Evolutionary conservation across 1,284 basidiomycete genomes (phyloP).

Genomic region (Ustilago loliicola): DNA sequence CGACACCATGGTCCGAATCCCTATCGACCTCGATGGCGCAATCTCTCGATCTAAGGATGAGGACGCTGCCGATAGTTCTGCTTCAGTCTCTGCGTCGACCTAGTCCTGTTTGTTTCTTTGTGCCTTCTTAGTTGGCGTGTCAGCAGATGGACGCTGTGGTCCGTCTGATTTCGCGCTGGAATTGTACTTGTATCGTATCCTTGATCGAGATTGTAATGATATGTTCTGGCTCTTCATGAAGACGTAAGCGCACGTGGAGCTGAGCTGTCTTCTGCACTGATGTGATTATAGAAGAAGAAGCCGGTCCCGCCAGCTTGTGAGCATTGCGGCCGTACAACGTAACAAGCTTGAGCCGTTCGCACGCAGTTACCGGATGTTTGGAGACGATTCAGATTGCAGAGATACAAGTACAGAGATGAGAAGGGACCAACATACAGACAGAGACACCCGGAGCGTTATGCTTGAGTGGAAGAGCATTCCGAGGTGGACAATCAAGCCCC

Average conservation of each 20-base stretch:
- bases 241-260: too few species aligned
- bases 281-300: too few species aligned
- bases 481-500: constrained; percentile 18
- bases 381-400: neutral
- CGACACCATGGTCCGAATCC: constrained; percentile 55
- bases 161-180: neutral
- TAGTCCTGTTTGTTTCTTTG: neutral
- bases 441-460: neutral
- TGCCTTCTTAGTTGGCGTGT: too few species aligned
- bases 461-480: neutral
- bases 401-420: constrained; percentile 22
- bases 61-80: constrained; percentile 16
- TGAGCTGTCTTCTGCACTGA: too few species aligned
- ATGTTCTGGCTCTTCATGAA: neutral
- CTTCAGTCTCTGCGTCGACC: constrained; percentile 12
- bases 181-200: constrained; percentile 34
- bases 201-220: constrained; percentile 16
- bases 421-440: neutral
- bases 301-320: too few species aligned
- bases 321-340: too few species aligned
- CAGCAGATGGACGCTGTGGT: too few species aligned
- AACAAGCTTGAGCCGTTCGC: too few species aligned
- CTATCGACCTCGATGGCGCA: constrained; percentile 50
- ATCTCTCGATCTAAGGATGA: constrained; percentile 35
- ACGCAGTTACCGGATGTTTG: neutral